phyloP scores from a whole-genome alignment of 768 basidiomycete species.

The Tricholomella constricta region DNA sequence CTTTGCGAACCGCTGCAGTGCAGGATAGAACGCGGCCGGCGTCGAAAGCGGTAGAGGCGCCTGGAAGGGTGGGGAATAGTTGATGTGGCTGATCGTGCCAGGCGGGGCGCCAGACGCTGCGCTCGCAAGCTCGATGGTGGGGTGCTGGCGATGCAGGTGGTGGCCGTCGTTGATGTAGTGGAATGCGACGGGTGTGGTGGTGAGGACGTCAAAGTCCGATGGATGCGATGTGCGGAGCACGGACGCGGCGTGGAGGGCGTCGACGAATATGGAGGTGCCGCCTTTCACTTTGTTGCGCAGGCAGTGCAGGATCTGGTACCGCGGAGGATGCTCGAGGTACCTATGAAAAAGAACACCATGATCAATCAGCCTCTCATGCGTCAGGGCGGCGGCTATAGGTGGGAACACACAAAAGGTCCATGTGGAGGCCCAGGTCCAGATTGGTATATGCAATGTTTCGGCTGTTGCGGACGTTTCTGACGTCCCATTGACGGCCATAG shows the following conservation, averaged over 20 bases:
- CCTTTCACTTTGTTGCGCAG: conserved; percentile 83
- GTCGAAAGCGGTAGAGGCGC: conserved; percentile 66
- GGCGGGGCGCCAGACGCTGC: conserved; percentile 12
- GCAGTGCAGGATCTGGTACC: conserved; percentile 92
- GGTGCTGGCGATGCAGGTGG: conserved; percentile 71
- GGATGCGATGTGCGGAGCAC: conserved; percentile 49
- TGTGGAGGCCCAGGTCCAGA: conserved; percentile 83
- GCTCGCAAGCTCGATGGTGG: conserved; percentile 67
- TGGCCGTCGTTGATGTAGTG: conserved; percentile 92
- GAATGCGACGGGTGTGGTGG: conserved; percentile 71
- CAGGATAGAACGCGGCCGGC: conserved; percentile 58
- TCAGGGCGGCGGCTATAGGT: not conserved
- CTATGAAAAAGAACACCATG: conserved; percentile 39
- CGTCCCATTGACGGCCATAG: conserved; percentile 90
- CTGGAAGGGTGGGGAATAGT: conserved; percentile 96
- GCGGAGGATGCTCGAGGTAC: conserved; percentile 89
- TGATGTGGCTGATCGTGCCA: conserved; percentile 62
- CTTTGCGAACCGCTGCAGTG: conserved; percentile 61
- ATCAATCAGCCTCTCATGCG: too few relatives aligned
- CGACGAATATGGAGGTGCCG: conserved; percentile 86
- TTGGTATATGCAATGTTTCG: conserved; percentile 96
- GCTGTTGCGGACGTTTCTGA: conserved; percentile 71
- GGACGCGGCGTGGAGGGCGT: conserved; percentile 68
- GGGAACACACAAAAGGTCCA: conserved; percentile 81
- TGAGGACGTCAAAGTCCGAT: conserved; percentile 58